Base-by-base conservation (phyloP, 306 rosid genomes). In the Lathyrus sativus region DNA sequence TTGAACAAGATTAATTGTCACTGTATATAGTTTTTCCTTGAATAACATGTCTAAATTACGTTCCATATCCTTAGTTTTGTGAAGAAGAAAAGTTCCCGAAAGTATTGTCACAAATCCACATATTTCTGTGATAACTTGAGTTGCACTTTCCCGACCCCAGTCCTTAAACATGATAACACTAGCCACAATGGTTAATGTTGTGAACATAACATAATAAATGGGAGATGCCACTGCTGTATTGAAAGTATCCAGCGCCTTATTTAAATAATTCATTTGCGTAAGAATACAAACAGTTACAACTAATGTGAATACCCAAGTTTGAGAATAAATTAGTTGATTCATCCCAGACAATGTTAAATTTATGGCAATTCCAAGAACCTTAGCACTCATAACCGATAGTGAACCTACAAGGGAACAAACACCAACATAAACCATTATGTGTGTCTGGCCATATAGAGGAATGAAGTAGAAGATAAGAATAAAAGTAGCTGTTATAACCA, bases 181-280 rank as follows among this genome's bases (percentile, higher is more conserved):
- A 5, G 99, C 99, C 88, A 95, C 76, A 65, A 95, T 95, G 79
- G 99, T 95, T 43, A 95, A 81, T 50, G 99, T 79, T n/a, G 99
- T 95, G 88, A 95, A 95, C 99, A 95, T 95, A 31, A 84, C 91
- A 67, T 95, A 95, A 79, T 95, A 95, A 76, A 95, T 95, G 17
- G 99, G 99, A 73, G 99, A 95, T 31, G 91, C 99, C 83, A 95
- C 99, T n/a, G 99, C 97, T 2, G 99, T 95, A 74, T 95, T 91
- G 55, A 95, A 95, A 62, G 99, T 95, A 82, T 95, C 99, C 77
- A 95, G 91, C 19, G 99, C 99, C 99, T 95, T 95, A 76, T 95
- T 95, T 69, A 95, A 84, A 85, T 95, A 95, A 85, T 95, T 95
- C 99, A 95, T 95, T 80, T 95, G 99, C 67, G 96, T 95, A 81